Evolutionary conservation across 805 yeast genomes (phyloP), one percentile per base, ranked within the genome.

Genomic region (Candida saitoana): DNA sequence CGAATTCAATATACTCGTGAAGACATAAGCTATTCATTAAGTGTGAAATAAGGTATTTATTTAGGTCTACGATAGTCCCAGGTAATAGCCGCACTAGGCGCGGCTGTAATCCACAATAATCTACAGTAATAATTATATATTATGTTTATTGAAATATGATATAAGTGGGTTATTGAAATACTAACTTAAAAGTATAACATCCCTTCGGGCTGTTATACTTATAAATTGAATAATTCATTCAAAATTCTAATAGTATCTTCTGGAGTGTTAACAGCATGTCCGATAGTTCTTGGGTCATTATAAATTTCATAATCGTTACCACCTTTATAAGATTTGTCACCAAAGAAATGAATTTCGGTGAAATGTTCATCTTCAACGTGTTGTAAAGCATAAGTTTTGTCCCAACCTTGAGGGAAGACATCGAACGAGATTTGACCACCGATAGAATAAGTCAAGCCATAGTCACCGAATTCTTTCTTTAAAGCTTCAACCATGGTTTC

Each of bases 381-480:
- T 69, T 84, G 89, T 63, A 93, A 79, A 69, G 96, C 87, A 76
- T 91, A 93, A 48, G 99, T 93, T 80, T 93, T 93, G 72, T 93
- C 99, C 99, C 99, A 93, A 62, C 99, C 99, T 50, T 96, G 87
- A 74, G 99, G 99, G 91, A 93, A 93, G 50, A 93, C 98, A 61
- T 93, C 99, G 59, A 93, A 93, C 27, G 98, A 91, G 66, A 93
- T 93, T 78, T 93, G 98, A 56, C 99, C 99, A 68, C 99, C 99
- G 52, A 93, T 93, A 46, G 99, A 93, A 79, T 85, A 93, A 53
- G 98, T 91, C 62, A 93, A 78, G 43, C 84, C 85, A 58, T 74
- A 74, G 67, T 90, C 91, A 44, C 91, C 67, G 77, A 93, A 93
- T 59, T 82, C 79, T 62, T 79, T 78, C 70, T 78, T 86, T 62